A percentile compares a stretch with the other conserved stretches of the same genome.
phyloP scores from a whole-genome alignment of 352 stramenopile genomes.

The Peronospora destructor region DNA sequence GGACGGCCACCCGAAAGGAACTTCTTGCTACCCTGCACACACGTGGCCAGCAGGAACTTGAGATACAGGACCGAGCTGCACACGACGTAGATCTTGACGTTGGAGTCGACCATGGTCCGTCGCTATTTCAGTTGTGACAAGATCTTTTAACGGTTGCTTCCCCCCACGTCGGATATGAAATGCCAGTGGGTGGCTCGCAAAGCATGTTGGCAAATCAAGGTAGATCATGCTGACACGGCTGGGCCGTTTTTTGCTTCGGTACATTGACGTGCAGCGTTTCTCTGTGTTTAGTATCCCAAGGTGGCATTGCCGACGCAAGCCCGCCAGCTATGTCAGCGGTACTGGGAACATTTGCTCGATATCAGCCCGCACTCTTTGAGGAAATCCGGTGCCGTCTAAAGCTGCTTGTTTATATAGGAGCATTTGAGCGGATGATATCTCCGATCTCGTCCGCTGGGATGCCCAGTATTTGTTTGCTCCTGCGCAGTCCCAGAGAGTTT shows the following conservation, averaged over 20 bases:
- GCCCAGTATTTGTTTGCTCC: neutral
- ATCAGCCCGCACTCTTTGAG: neutral
- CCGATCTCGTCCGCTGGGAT: neutral
- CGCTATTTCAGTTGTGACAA: neutral
- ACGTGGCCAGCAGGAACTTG: slow-evolving; percentile 52
- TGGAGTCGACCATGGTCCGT: neutral
- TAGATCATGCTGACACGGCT: no score
- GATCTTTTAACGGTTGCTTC: neutral
- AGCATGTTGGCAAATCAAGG: no score
- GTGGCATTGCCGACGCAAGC: no score
- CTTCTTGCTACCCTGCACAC: slow-evolving; percentile 44
- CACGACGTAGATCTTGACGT: slow-evolving; percentile 48
- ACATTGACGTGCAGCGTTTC: no score
- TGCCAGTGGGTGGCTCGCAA: no score
- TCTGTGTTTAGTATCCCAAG: no score
- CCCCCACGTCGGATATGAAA: no score
- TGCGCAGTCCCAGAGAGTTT: neutral
- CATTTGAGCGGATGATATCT: neutral
- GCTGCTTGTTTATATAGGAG: neutral
- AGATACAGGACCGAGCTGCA: slow-evolving; percentile 56
- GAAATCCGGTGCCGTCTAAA: no score
- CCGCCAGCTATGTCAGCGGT: no score
- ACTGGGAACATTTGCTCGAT: neutral
- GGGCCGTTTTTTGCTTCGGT: no score
- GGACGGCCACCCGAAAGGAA: slow-evolving; percentile 43